Conservation (phyloP, 1,284 basidiomycete species). For the Puccinia polysora region DNA sequence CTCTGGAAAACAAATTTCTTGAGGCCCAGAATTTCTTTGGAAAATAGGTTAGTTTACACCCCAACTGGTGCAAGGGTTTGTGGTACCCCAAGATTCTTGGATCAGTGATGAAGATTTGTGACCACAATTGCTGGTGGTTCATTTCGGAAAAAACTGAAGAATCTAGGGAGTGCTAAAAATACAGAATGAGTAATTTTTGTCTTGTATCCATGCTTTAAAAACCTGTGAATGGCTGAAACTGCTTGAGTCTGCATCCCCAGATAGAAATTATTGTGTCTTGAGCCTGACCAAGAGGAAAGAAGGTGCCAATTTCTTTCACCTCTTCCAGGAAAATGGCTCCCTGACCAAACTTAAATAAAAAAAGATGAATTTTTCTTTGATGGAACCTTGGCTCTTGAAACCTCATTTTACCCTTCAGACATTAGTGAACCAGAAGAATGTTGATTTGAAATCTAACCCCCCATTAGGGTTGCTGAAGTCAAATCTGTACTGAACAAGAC, state of each 20-base stretch:
- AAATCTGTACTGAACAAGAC: background rate
- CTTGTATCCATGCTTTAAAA: background rate
- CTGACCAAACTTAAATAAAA: too few relatives aligned
- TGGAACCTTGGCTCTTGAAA: background rate
- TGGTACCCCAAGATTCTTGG: background rate
- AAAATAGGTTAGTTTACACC: background rate
- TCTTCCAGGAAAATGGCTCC: too few relatives aligned
- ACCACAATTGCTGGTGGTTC: conserved; percentile 11
- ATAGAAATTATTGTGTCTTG: background rate
- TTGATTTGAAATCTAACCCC: background rate
- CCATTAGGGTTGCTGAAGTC: background rate
- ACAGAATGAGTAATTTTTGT: background rate
- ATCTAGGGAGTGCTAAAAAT: background rate
- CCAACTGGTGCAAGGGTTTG: background rate
- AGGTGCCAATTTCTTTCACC: background rate
- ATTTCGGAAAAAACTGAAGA: background rate
- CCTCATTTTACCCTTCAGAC: background rate
- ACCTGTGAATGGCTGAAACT: background rate
- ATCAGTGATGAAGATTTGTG: background rate
- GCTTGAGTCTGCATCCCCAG: background rate
- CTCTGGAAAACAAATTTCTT: too few relatives aligned
- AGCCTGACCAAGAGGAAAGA: background rate
- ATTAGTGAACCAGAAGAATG: background rate
- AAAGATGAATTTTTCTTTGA: too few relatives aligned
- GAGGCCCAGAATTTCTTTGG: background rate